phyloP scores from a whole-genome alignment of 78 protist species.

The Protostelium mycophagum region DNA sequence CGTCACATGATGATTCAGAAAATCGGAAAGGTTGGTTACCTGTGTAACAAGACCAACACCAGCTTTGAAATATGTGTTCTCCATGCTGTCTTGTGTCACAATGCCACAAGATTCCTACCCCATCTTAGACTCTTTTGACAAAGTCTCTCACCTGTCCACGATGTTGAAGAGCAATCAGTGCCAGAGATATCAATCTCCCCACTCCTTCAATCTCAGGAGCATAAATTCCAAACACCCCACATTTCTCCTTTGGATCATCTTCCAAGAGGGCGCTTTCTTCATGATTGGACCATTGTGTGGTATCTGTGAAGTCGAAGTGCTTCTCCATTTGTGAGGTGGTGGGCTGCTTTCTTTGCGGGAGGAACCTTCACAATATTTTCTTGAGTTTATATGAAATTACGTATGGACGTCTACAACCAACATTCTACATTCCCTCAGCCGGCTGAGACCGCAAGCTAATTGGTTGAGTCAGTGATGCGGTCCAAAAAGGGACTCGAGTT shows the following conservation, averaged over 20 bases:
- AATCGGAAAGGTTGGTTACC: too few species aligned
- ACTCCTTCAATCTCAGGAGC: slow-evolving; percentile 49
- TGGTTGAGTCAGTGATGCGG: too few species aligned
- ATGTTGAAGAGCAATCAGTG: slow-evolving; percentile 57
- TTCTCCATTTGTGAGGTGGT: too few species aligned
- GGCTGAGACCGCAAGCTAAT: too few species aligned
- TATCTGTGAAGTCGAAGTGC: not conserved
- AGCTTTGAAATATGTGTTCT: slow-evolving; percentile 42
- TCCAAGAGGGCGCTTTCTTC: not conserved
- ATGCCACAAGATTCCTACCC: slow-evolving; percentile 30
- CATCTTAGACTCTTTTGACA: not conserved
- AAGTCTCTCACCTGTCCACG: slow-evolving; percentile 43
- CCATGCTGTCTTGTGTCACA: slow-evolving; percentile 42
- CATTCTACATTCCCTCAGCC: too few species aligned
- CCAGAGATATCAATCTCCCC: slow-evolving; percentile 41
- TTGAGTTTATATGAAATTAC: too few species aligned
- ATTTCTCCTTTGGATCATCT: slow-evolving; percentile 53
- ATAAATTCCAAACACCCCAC: slow-evolving; percentile 56
- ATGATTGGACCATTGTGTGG: not conserved
- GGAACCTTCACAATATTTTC: not conserved
- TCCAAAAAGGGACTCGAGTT: too few species aligned
- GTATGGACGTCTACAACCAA: too few species aligned
- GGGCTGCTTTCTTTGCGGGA: not conserved
- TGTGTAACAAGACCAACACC: slow-evolving; percentile 66
- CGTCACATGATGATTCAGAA: not conserved